Conservation (phyloP, 345 rosid genomes). For the Eucalyptus dawsonii region DNA sequence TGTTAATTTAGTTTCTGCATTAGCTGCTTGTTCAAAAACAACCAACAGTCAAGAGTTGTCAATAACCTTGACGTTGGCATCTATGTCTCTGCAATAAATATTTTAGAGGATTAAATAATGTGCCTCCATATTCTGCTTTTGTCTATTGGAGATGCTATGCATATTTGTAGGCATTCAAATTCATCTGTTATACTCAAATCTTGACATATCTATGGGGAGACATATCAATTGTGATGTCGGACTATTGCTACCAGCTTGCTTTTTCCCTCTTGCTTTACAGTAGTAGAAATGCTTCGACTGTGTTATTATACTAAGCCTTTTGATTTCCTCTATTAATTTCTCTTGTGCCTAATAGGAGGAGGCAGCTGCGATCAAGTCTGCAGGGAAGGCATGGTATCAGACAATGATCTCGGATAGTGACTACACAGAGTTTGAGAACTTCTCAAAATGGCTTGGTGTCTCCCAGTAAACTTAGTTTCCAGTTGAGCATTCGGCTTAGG, state of each 20-base stretch:
- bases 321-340: neutral
- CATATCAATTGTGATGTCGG: neutral
- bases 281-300: neutral
- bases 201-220: neutral
- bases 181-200: neutral
- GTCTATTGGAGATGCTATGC: neutral
- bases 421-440: slow-evolving; percentile 58
- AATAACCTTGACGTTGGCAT: neutral
- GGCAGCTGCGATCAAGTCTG: slow-evolving; percentile 52
- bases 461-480: slow-evolving; percentile 12
- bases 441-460: slow-evolving; percentile 39
- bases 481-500: neutral
- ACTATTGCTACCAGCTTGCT: neutral
- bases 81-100: neutral
- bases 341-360: slow-evolving; percentile 48
- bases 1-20: neutral
- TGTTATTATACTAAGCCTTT: neutral
- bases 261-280: neutral
- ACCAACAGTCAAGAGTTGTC: neutral
- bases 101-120: neutral
- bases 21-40: neutral
- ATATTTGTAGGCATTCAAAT: neutral
- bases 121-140: neutral
- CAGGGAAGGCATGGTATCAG: slow-evolving; percentile 89
- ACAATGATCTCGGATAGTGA: slow-evolving; percentile 94